Evolutionary conservation across 1,284 basidiomycete species (phyloP).

Genomic region (Microbotryomycetes sp.): DNA sequence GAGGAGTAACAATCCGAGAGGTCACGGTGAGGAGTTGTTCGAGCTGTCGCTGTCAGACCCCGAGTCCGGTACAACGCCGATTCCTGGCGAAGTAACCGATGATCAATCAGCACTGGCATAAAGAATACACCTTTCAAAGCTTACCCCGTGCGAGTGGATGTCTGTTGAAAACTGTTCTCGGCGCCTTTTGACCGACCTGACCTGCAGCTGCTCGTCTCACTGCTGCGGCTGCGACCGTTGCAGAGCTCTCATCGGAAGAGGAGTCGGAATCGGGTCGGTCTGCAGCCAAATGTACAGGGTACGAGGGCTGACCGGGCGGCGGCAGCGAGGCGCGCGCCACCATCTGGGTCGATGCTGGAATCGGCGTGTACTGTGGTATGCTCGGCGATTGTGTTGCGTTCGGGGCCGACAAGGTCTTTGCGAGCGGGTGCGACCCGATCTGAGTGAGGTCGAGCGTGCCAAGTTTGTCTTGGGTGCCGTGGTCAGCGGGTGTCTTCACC

Average conservation of each 20-base stretch:
- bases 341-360: background rate
- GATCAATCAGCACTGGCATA: background rate
- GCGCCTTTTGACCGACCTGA: slow-evolving; percentile 3
- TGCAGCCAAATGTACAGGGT: background rate
- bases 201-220: background rate
- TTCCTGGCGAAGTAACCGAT: too few relatives aligned
- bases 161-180: background rate
- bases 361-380: background rate
- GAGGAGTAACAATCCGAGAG: too few relatives aligned
- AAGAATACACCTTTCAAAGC: background rate
- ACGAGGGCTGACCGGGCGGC: background rate
- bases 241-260: slow-evolving; percentile 5
- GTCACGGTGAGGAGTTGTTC: background rate
- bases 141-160: background rate
- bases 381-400: background rate
- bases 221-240: background rate
- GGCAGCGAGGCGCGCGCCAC: background rate
- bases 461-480: background rate
- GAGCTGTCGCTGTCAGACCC: background rate
- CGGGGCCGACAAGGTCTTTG: slow-evolving; percentile 28
- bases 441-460: slow-evolving; percentile 8
- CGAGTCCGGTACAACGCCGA: background rate
- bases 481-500: too few relatives aligned
- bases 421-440: slow-evolving; percentile 21
- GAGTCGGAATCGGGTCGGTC: slow-evolving; percentile 22